Evolutionary conservation across 208 protist species (phyloP), one percentile per base, ranked within the genome.

Genomic region (Wallacemonas sp.): DNA sequence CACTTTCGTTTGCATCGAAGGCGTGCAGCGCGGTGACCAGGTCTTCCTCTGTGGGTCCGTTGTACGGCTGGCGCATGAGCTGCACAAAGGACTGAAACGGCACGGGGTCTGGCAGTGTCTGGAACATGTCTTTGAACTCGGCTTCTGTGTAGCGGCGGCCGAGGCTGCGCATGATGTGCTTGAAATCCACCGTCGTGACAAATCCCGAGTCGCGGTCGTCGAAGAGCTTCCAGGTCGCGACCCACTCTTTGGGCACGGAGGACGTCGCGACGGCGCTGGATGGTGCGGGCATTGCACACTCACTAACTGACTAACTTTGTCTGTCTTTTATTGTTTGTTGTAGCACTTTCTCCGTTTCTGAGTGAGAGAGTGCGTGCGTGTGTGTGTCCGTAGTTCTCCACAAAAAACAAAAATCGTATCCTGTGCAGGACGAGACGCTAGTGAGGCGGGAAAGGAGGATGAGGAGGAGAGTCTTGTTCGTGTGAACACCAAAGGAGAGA

Each of bases 51-150:
- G 87, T 92, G 0, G 91, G 91, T 2, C 91, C 91, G 8, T 70
- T 80, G 76, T 96, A 96, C 21, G 91, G 91, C 78, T 91, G 76
- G 34, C 82, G 82, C 91, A 96, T 96, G 44, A 96, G 72, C 44
- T 83, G 73, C 21, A 94, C 74, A 61, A 96, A 95, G 12, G 47
- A 49, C 17, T 86, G 71, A 58, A 84, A 90, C 19, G 79, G 70
- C 2, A 89, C 75, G 0, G 79, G 80, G 65, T 96, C 85, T 4
- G 82, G 76, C 39, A 94, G 61, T 24, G 66, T 62, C 26, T 76
- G 56, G 16, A 94, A 74, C 30, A 92, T 65, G 36, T 93, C 87
- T 43, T 81, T 85, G 72, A 96, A 88, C 74, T 96, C 91, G n/a
- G 84, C 83, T 55, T 96, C 88, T 3, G 91, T 95, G 83, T 95